Conservation (phyloP, 768 basidiomycete genomes). For the Dioszegia crocea region DNA sequence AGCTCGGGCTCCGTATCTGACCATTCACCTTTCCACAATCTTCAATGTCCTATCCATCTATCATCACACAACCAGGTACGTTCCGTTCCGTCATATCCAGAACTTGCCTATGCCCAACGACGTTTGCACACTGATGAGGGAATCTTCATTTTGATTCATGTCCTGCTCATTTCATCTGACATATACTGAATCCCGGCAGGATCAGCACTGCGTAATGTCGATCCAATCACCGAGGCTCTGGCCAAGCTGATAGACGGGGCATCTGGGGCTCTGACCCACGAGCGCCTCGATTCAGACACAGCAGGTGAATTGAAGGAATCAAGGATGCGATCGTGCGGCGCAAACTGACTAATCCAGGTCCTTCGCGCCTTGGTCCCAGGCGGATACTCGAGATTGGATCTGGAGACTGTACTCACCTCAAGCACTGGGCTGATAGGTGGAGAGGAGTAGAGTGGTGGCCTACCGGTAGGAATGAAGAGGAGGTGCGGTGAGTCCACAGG, state of each 20-base stretch:
- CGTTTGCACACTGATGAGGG: no score
- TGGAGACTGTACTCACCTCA: constrained; percentile 22
- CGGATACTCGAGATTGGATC: constrained; percentile 25
- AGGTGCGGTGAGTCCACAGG: constrained; percentile 20
- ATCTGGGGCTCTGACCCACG: not conserved
- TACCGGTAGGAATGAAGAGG: constrained; percentile 16
- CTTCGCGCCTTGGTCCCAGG: not conserved
- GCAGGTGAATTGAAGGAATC: no score
- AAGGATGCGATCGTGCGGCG: no score
- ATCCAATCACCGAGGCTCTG: constrained; percentile 20
- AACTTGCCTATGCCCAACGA: no score
- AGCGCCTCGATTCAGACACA: no score
- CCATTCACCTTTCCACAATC: not conserved
- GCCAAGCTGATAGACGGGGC: constrained; percentile 5
- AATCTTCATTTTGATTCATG: no score
- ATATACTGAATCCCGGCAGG: constrained; percentile 10
- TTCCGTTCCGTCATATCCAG: not conserved
- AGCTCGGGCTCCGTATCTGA: no score
- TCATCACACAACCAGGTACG: constrained; percentile 22
- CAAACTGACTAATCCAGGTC: no score
- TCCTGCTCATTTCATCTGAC: no score
- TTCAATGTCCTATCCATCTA: constrained; percentile 17
- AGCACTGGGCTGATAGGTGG: constrained; percentile 12
- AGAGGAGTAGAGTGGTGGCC: constrained; percentile 24
- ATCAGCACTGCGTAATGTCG: constrained; percentile 20